phyloP scores from a whole-genome alignment of 108 stramenopile genomes.

The Discostella pseudostelligera region DNA sequence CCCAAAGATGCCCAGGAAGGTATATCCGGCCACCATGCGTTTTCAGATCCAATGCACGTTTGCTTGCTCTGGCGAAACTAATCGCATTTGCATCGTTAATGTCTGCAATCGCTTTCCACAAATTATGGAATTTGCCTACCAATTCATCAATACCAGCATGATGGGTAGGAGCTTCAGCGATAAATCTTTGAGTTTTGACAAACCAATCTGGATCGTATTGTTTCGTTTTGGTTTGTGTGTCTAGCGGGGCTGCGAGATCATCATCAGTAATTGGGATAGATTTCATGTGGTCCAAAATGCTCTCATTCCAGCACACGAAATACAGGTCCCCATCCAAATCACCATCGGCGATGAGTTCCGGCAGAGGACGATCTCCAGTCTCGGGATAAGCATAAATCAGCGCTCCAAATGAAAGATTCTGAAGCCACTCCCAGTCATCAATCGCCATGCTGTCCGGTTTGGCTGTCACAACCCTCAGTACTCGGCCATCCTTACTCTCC shows the following conservation, averaged over 20 bases:
- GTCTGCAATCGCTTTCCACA: slow-evolving; percentile 17
- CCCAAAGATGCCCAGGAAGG: slow-evolving; percentile 28
- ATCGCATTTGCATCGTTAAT: slow-evolving; percentile 32
- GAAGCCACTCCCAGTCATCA: slow-evolving; percentile 46
- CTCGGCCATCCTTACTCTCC: slow-evolving; percentile 35
- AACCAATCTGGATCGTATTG: slow-evolving; percentile 32
- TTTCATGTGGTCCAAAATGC: slow-evolving; percentile 24
- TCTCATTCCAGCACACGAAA: slow-evolving; percentile 54
- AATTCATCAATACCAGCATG: slow-evolving; percentile 15
- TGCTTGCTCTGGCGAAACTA: slow-evolving; percentile 43
- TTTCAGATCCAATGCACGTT: slow-evolving; percentile 42
- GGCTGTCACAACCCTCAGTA: slow-evolving; percentile 22
- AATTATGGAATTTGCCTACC: slow-evolving; percentile 32
- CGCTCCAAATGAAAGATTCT: slow-evolving; percentile 44
- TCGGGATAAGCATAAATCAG: slow-evolving; percentile 35
- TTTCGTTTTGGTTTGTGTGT: slow-evolving; percentile 3
- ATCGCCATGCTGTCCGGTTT: slow-evolving; percentile 54
- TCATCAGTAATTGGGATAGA: slow-evolving; percentile 31
- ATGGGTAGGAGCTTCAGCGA: slow-evolving; percentile 18
- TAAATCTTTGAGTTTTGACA: slow-evolving; percentile 32
- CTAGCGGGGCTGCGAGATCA: background rate
- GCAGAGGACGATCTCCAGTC: slow-evolving; percentile 32
- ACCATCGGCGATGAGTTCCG: slow-evolving; percentile 49
- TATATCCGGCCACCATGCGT: slow-evolving; percentile 46
- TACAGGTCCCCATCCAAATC: slow-evolving; percentile 70